Base-by-base conservation (phyloP, 305 asterid species). In the Fraxinus dipetala region DNA sequence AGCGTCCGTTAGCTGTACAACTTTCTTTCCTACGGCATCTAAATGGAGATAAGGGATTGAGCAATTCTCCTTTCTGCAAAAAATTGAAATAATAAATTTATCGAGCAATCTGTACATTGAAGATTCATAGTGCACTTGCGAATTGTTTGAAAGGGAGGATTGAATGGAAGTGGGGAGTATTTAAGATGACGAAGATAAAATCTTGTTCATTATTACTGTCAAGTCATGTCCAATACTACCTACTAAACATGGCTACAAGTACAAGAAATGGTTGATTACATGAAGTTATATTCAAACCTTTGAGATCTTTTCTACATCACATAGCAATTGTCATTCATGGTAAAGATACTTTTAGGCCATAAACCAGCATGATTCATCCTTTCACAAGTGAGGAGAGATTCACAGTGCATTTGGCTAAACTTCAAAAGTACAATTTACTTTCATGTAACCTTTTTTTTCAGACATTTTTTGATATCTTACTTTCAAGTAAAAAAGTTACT, bases 1-100 rank as follows among this genome's bases (percentile, higher is more conserved):
- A 88, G 89, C 91, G 89, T 91, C 92, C 31, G 91, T 95, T 91
- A 95, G 98, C 98, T 90, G 98, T 95, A 95, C 98, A 92, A 85
- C 90, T 87, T 84, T 81, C n/a, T 84, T 89, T 87, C 94, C 91
- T 86, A 83, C 85, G 38, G 74, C 81, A 77, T 85, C 88, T 89
- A 90, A 26, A 87, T 85, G 16, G n/a, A n/a, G n/a, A n/a, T n/a
- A 67, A 87, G 85, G 83, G 85, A 35, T 88, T 89, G 94, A 65
- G 98, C 98, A 31, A 89, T 94, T 85, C 99, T 91, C 91, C 98
- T 90, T 85, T 95, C 99, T 95, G 89, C 83, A 65, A 30, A 79
- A 69, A 9, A 79, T 63, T 14, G 4, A 14, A 61, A 26, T 5
- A 38, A 75, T n/a, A n/a, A n/a, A n/a, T n/a, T n/a, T n/a, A n/a